Evolutionary conservation across 1,139 yeast species (phyloP).

Genomic region (Magnusiomyces ingens): DNA sequence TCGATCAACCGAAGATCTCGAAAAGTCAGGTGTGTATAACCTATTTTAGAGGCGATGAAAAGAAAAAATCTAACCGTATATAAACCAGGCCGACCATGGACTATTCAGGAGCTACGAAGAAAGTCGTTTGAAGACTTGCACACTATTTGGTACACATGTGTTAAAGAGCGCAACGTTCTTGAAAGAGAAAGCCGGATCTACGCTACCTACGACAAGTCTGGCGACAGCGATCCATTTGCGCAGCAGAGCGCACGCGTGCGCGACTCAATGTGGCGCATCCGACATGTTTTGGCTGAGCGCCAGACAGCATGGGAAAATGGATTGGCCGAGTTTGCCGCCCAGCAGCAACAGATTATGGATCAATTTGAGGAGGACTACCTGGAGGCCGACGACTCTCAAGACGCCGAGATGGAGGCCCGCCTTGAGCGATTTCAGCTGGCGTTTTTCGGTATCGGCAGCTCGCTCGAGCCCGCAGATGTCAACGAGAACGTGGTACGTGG

Average conservation of each 20-base stretch:
- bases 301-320: constrained; percentile 65
- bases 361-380: constrained; percentile 57
- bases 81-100: constrained; percentile 67
- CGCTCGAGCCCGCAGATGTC: constrained; percentile 39
- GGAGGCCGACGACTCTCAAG: constrained; percentile 50
- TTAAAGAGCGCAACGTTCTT: constrained; percentile 75
- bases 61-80: constrained; percentile 12
- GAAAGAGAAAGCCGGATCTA: constrained; percentile 62
- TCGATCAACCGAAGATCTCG: constrained; percentile 53
- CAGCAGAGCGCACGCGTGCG: constrained; percentile 41
- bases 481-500: constrained; percentile 65
- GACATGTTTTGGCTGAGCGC: constrained; percentile 83
- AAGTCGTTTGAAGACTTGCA: constrained; percentile 91
- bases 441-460: constrained; percentile 56
- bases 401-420: constrained; percentile 56
- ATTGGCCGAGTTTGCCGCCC: constrained; percentile 40
- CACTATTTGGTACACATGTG: constrained; percentile 77
- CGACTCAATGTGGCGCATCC: constrained; percentile 65
- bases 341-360: constrained; percentile 44
- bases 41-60: background rate
- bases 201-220: constrained; percentile 35
- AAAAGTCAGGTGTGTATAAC: constrained; percentile 32
- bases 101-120: constrained; percentile 78
- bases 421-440: constrained; percentile 75
- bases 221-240: constrained; percentile 38